Conservation (phyloP, 495 filamentous ascomycete genomes). For the Podospora conica region DNA sequence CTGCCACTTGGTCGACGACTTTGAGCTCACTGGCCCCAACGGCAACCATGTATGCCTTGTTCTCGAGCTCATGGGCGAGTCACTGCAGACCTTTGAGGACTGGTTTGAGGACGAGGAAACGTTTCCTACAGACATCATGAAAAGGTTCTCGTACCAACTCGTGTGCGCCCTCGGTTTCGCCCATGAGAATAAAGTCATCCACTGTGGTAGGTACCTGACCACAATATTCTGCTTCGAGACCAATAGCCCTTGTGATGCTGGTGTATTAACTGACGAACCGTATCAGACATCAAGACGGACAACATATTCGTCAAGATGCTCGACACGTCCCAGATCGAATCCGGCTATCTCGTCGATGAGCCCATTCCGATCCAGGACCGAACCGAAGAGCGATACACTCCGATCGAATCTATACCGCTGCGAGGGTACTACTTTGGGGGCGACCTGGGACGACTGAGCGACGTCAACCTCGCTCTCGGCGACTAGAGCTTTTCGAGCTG, state of each 20-base stretch:
- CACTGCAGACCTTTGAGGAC: constrained; percentile 3
- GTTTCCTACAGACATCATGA: constrained; percentile 7
- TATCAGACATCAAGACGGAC: constrained; percentile 13
- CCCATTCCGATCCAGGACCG: constrained; percentile 14
- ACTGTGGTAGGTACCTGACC: constrained; percentile 6
- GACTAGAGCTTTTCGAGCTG: constrained; percentile 31
- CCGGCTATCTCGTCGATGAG: constrained; percentile 1
- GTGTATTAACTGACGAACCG: neutral
- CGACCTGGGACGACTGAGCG: neutral
- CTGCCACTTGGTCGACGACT: constrained; percentile 35
- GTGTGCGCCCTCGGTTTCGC: constrained; percentile 8
- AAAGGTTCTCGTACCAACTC: constrained; percentile 7
- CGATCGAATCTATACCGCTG: constrained; percentile 9
- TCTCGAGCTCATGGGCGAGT: constrained; percentile 41
- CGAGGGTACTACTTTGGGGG: constrained; percentile 10
- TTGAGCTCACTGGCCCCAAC: constrained; percentile 43
- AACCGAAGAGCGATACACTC: constrained; percentile 8
- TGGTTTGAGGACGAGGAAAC: constrained; percentile 7
- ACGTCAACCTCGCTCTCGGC: constrained; percentile 20
- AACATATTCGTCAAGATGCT: constrained; percentile 21
- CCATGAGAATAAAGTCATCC: constrained; percentile 9
- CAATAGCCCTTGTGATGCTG: neutral
- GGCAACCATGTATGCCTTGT: constrained; percentile 46
- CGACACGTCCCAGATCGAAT: constrained; percentile 10
- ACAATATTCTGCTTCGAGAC: no score